These are phyloP conservation scores for Starmerella davenportii DNA, from an alignment of 805 yeast species.

Conservation along the genomic window DNA sequence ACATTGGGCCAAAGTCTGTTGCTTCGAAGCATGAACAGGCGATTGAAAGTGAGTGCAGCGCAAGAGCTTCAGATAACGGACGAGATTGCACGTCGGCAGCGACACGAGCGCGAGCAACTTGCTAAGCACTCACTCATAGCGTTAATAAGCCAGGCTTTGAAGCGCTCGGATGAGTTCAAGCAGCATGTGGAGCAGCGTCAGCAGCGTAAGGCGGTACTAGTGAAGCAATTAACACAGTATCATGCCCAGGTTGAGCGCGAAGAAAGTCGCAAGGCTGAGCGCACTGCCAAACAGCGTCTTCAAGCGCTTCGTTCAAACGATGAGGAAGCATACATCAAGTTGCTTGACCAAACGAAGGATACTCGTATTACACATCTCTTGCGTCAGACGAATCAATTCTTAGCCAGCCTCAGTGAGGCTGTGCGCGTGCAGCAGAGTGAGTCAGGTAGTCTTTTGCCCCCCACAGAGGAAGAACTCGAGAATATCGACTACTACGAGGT, in stretches of 20 bases:
- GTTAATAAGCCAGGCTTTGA: conserved; percentile 18
- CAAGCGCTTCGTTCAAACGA: conserved; percentile 92
- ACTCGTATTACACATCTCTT: conserved; percentile 90
- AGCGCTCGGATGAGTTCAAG: conserved; percentile 17
- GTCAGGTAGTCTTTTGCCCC: conserved; percentile 10
- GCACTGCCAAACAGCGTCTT: conserved; percentile 92
- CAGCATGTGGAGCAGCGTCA: conserved; percentile 16
- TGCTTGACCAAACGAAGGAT: conserved; percentile 91
- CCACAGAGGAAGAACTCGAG: conserved; percentile 23
- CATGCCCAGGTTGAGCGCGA: conserved; percentile 74
- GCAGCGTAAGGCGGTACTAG: conserved; percentile 15
- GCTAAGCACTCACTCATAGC: conserved; percentile 22
- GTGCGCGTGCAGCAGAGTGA: conserved; percentile 65
- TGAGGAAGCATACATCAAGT: conserved; percentile 90
- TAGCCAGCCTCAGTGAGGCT: conserved; percentile 78
- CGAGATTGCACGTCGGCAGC: conserved; percentile 27
- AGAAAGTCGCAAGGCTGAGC: conserved; percentile 73
- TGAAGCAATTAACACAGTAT: conserved; percentile 28
- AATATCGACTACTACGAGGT: conserved; percentile 80
- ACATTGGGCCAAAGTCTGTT: conserved; percentile 31
- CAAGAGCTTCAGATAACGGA: conserved; percentile 51
- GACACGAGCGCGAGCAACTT: conserved; percentile 25
- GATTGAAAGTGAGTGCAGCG: conserved; percentile 39
- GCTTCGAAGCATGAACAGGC: conserved; percentile 74
- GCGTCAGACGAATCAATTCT: conserved; percentile 76